A percentile compares a stretch with the other conserved stretches of the same genome.
phyloP scores from a whole-genome alignment of 306 rosid species.

The Casuarina glauca region DNA sequence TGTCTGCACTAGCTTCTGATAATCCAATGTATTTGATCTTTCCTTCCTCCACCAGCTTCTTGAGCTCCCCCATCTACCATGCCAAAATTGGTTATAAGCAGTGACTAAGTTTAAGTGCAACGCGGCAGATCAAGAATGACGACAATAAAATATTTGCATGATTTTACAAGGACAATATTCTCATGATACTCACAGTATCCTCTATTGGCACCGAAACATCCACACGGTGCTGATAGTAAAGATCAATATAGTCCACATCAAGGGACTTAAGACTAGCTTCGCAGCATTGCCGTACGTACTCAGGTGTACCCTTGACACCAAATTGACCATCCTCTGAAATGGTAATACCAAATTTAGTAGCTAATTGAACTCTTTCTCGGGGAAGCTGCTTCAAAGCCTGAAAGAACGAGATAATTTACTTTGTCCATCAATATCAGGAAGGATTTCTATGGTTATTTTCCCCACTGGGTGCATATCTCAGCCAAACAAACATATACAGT shows the following conservation, averaged over 20 bases:
- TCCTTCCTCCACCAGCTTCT: conserved; percentile 60
- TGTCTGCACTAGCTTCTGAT: conserved; percentile 59
- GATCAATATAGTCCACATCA: conserved; percentile 51
- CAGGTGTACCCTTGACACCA: conserved; percentile 53
- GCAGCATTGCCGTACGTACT: conserved; percentile 61
- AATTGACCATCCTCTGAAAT: conserved; percentile 15
- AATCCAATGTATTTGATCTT: conserved; percentile 63
- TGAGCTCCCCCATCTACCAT: conserved; percentile 59
- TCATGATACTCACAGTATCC: conserved; percentile 54
- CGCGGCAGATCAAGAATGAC: background rate
- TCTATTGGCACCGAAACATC: conserved; percentile 71
- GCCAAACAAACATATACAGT: background rate
- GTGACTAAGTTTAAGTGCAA: background rate
- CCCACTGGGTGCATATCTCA: background rate
- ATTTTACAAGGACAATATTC: background rate
- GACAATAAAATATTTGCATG: background rate
- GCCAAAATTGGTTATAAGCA: conserved; percentile 16
- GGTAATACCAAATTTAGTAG: conserved; percentile 64
- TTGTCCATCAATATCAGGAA: background rate
- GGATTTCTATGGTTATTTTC: background rate
- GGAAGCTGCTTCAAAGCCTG: conserved; percentile 75
- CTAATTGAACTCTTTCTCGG: conserved; percentile 61
- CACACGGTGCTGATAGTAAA: conserved; percentile 61
- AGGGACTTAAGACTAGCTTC: conserved; percentile 66
- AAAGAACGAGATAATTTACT: conserved; percentile 14